Conservation (phyloP, 1,284 basidiomycete species). For the Sanghuangporus weigelae region DNA sequence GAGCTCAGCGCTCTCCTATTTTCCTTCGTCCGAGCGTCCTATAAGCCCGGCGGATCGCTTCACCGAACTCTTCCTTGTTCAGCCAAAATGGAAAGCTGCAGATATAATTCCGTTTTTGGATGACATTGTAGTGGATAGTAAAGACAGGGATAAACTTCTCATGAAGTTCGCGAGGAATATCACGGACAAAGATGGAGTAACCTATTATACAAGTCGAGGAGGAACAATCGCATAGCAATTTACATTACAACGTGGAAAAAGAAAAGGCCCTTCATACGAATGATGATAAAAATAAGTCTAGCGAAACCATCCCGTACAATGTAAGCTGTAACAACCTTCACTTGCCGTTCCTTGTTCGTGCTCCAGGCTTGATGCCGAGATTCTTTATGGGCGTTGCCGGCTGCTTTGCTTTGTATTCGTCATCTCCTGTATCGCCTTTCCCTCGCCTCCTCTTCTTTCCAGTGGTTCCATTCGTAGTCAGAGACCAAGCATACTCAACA, state of each 20-base stretch:
- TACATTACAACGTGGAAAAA: slow-evolving; percentile 30
- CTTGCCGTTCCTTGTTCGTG: slow-evolving; percentile 31
- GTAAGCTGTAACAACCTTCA: neutral
- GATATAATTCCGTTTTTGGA: slow-evolving; percentile 79
- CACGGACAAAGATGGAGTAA: slow-evolving; percentile 57
- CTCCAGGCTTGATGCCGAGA: slow-evolving; percentile 31
- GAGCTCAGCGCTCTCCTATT: slow-evolving; percentile 46
- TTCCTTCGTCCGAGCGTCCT: slow-evolving; percentile 70
- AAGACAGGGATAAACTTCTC: slow-evolving; percentile 81
- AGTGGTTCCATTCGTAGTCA: neutral
- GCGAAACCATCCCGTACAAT: neutral
- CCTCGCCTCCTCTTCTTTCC: slow-evolving; percentile 27
- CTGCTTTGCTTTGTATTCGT: slow-evolving; percentile 34
- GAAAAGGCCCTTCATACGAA: neutral
- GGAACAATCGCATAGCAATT: slow-evolving; percentile 3
- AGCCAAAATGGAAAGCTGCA: slow-evolving; percentile 68
- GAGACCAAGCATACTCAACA: neutral
- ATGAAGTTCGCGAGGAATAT: slow-evolving; percentile 80
- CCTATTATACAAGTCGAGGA: slow-evolving; percentile 64
- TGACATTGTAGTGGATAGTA: slow-evolving; percentile 76
- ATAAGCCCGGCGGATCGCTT: slow-evolving; percentile 74
- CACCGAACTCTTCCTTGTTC: slow-evolving; percentile 76
- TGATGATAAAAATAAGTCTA: neutral
- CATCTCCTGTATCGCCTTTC: slow-evolving; percentile 31
- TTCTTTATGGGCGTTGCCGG: slow-evolving; percentile 33